These are phyloP conservation scores for Candida loeiensis DNA, from an alignment of 805 yeast genomes.

Conservation along the genomic window DNA sequence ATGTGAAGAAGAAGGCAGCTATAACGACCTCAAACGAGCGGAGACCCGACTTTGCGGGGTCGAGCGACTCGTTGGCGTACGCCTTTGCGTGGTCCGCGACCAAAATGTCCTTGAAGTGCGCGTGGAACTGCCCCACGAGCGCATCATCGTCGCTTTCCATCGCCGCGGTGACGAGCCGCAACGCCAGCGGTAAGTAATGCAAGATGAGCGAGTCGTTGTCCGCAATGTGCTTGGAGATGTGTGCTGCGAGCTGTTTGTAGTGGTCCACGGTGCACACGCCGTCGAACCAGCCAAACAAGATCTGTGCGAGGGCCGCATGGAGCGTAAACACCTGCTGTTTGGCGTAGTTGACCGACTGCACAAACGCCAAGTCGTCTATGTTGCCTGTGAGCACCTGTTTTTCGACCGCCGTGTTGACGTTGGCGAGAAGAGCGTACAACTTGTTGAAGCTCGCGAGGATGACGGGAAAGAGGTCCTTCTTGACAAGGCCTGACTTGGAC, in stretches of 20 bases:
- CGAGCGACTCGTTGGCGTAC: constrained; percentile 22
- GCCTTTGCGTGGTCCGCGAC: constrained; percentile 23
- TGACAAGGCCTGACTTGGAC: constrained; percentile 20
- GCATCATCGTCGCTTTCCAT: constrained; percentile 38
- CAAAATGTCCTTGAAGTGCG: constrained; percentile 36
- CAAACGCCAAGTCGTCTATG: constrained; percentile 38
- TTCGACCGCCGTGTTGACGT: constrained; percentile 48
- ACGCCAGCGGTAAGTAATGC: constrained; percentile 61
- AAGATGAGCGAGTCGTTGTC: constrained; percentile 62
- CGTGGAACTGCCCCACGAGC: constrained; percentile 32
- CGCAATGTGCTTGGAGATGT: constrained; percentile 42
- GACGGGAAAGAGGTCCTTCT: constrained; percentile 31
- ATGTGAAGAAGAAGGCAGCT: constrained; percentile 49
- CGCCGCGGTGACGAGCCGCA: constrained; percentile 42
- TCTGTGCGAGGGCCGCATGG: constrained; percentile 70
- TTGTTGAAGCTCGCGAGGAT: constrained; percentile 53
- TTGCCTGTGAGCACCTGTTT: constrained; percentile 52
- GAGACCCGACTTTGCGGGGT: constrained; percentile 29
- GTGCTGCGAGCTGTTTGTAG: constrained; percentile 41
- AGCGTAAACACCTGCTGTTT: constrained; percentile 60
- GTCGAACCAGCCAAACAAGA: constrained; percentile 51
- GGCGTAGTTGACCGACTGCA: constrained; percentile 47
- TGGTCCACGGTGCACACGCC: constrained; percentile 29
- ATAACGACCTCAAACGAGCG: constrained; percentile 42
- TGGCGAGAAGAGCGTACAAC: constrained; percentile 54